Evolutionary conservation across 768 basidiomycete species (phyloP).

Genomic region (Leucocoprinus leucothites): DNA sequence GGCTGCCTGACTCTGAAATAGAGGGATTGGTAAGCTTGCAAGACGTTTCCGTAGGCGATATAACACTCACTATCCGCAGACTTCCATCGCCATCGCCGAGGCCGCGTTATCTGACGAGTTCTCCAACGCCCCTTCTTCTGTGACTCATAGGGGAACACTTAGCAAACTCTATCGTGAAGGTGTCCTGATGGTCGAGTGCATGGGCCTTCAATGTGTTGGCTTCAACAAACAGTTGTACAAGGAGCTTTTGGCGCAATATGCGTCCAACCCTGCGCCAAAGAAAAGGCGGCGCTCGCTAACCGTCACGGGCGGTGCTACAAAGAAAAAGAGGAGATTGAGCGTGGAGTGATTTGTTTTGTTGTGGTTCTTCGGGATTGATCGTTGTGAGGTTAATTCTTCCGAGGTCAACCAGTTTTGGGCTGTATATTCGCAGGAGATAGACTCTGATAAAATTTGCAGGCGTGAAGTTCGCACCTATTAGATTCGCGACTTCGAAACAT

Average conservation of each 20-base stretch:
- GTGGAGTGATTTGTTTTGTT: too few species aligned
- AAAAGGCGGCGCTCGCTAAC: too few species aligned
- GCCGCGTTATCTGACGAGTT: neutral
- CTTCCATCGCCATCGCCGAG: neutral
- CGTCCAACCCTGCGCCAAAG: too few species aligned
- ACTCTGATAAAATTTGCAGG: too few species aligned
- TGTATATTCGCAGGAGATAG: too few species aligned
- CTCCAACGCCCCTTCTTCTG: neutral
- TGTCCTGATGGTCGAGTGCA: neutral
- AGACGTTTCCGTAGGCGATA: neutral
- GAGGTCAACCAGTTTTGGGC: too few species aligned
- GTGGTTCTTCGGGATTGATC: too few species aligned
- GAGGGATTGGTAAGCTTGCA: neutral
- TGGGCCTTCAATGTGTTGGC: constrained; percentile 2
- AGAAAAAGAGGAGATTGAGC: too few species aligned
- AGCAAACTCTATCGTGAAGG: constrained; percentile 6
- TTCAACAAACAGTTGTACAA: neutral
- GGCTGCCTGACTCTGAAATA: neutral
- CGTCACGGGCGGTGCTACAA: too few species aligned
- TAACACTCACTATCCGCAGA: neutral
- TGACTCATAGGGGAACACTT: neutral
- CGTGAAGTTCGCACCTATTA: too few species aligned
- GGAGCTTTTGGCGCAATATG: neutral
- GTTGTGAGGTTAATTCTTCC: too few species aligned
- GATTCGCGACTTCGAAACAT: too few species aligned